phyloP scores from a whole-genome alignment of 164 flowering plant species.

The Buxus sempervirens region DNA sequence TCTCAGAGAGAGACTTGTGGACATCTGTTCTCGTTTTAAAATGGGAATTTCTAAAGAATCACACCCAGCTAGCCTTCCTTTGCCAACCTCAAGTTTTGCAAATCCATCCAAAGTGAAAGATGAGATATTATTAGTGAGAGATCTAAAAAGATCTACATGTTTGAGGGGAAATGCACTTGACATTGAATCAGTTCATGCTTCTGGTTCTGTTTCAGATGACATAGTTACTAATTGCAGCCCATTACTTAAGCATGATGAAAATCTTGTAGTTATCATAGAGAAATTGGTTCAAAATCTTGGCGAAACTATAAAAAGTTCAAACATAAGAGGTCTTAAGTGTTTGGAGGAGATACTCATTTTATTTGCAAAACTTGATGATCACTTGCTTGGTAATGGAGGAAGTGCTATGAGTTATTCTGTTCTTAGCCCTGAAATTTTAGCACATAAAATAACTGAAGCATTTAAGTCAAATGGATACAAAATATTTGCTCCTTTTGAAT shows the following conservation, averaged over 20 bases:
- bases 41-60: constrained; percentile 9
- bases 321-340: constrained; percentile 26
- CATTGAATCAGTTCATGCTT: constrained; percentile 5
- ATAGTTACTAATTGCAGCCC: constrained; percentile 9
- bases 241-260: constrained; percentile 4
- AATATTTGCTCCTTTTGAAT: constrained; percentile 30
- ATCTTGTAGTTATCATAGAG: constrained; percentile 14
- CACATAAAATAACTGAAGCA: constrained; percentile 30
- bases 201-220: constrained; percentile 11
- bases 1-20: constrained; percentile 48
- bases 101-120: constrained; percentile 7
- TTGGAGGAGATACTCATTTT: constrained; percentile 34
- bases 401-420: constrained; percentile 3
- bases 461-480: constrained; percentile 28
- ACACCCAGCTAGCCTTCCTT: constrained; percentile 10
- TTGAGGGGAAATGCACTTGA: constrained; percentile 7
- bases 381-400: constrained; percentile 6
- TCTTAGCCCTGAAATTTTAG: constrained; percentile 28
- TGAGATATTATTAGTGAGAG: background rate
- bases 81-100: constrained; percentile 16
- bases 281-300: constrained; percentile 30
- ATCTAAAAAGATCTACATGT: constrained; percentile 9
- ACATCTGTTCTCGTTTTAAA: constrained; percentile 17
- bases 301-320: constrained; percentile 22
- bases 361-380: constrained; percentile 15